Evolutionary conservation across 345 rosid species (phyloP).

Genomic region (Syzygium jambos): DNA sequence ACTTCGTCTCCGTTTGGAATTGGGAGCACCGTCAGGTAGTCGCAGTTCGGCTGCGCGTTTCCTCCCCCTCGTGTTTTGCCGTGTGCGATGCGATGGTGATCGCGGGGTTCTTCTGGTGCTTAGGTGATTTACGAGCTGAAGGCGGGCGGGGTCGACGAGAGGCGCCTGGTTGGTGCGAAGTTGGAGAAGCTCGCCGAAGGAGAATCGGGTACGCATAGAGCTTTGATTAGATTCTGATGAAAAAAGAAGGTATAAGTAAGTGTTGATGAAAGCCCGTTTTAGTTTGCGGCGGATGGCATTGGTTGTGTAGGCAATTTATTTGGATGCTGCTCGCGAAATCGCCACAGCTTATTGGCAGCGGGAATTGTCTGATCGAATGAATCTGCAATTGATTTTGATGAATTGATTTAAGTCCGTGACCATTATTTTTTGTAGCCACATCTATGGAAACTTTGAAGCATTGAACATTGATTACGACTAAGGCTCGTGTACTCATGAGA

Average conservation of each 20-base stretch:
- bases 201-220: slow-evolving; percentile 45
- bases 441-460: background rate
- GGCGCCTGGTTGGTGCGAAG: slow-evolving; percentile 95
- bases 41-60: background rate
- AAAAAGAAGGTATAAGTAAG: background rate
- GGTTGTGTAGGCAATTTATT: background rate
- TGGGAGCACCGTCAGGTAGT: slow-evolving; percentile 98
- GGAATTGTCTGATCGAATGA: background rate
- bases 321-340: background rate
- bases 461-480: background rate
- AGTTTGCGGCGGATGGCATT: background rate
- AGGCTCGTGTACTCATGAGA: background rate
- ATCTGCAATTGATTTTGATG: background rate
- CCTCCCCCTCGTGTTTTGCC: background rate
- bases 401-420: background rate
- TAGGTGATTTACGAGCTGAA: slow-evolving; percentile 91
- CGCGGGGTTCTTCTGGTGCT: background rate
- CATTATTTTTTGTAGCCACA: background rate
- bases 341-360: background rate
- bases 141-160: slow-evolving; percentile 96
- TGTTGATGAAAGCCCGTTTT: background rate
- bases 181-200: slow-evolving; percentile 99
- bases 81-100: background rate
- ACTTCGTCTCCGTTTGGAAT: slow-evolving; percentile 97
- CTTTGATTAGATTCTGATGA: background rate